These are phyloP conservation scores for Phytophthora litchii DNA, from an alignment of 352 stramenopile genomes.

Conservation along the genomic window DNA sequence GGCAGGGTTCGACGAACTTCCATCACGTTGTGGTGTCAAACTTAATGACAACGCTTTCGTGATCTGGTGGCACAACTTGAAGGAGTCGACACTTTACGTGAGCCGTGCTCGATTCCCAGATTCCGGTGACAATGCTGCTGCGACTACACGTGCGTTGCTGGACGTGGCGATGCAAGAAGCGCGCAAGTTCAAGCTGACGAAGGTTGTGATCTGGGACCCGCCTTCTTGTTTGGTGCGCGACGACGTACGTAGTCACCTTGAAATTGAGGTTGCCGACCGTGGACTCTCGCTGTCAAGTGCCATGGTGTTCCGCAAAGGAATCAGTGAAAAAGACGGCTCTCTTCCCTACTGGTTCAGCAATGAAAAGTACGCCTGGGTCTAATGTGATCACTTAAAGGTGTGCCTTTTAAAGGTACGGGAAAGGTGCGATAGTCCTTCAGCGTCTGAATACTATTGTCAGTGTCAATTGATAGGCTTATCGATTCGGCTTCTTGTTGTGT, in stretches of 20 bases:
- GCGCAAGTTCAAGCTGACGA: slow-evolving; percentile 39
- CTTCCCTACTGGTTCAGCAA: slow-evolving; percentile 51
- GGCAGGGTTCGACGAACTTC: slow-evolving; percentile 45
- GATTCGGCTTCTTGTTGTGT: background rate
- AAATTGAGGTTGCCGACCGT: slow-evolving; percentile 37
- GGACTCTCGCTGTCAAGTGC: slow-evolving; percentile 54
- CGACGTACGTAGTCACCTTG: slow-evolving; percentile 25
- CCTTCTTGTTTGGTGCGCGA: slow-evolving; percentile 29
- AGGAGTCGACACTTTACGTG: slow-evolving; percentile 61
- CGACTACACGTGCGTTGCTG: slow-evolving; percentile 28
- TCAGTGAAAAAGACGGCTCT: background rate
- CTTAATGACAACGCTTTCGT: slow-evolving; percentile 53
- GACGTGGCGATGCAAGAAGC: slow-evolving; percentile 35
- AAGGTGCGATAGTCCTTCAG: background rate
- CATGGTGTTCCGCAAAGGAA: slow-evolving; percentile 43
- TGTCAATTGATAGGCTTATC: background rate
- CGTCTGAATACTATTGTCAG: background rate
- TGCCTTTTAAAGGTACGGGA: background rate
- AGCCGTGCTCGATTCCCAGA: slow-evolving; percentile 44
- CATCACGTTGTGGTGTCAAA: slow-evolving; percentile 41
- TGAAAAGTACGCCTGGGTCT: slow-evolving; percentile 68
- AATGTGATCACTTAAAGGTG: background rate
- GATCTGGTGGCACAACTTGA: slow-evolving; percentile 61
- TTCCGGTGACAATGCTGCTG: slow-evolving; percentile 14
- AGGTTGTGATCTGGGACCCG: slow-evolving; percentile 53